These are phyloP conservation scores for Brassica incana DNA, from an alignment of 345 rosid species.

Conservation along the genomic window DNA sequence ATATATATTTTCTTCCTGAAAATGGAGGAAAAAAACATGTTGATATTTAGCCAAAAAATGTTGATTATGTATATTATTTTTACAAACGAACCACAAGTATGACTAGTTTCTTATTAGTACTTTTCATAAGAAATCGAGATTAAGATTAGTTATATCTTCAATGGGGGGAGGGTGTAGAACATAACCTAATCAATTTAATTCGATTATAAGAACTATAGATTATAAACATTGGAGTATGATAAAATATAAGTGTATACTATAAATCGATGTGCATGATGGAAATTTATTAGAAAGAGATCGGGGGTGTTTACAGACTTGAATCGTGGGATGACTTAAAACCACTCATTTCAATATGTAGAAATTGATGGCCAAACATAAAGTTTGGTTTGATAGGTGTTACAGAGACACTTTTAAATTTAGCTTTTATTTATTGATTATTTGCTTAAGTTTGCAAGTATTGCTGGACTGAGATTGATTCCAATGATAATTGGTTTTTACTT, in stretches of 20 bases:
- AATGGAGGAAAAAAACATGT: not conserved
- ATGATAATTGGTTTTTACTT: not conserved
- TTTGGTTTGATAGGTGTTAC: slow-evolving; percentile 3
- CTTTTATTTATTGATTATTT: not conserved
- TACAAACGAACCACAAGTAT: not conserved
- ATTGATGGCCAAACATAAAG: slow-evolving; percentile 23
- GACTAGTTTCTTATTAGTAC: not conserved
- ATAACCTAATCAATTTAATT: not conserved
- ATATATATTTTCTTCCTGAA: not conserved
- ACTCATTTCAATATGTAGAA: slow-evolving; percentile 16
- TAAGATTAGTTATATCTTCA: not conserved
- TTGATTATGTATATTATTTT: not conserved
- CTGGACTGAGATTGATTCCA: not conserved
- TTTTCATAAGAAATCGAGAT: not conserved
- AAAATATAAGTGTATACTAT: not conserved
- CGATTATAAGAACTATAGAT: not conserved
- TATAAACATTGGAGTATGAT: slow-evolving; percentile 2
- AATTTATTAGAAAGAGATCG: slow-evolving; percentile 13
- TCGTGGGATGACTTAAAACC: slow-evolving; percentile 28
- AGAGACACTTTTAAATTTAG: slow-evolving; percentile 24
- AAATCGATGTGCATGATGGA: not conserved
- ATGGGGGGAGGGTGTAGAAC: not conserved
- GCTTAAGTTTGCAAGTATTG: not conserved
- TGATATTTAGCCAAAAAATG: not conserved
- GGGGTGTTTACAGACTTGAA: slow-evolving; percentile 19